Conservation (phyloP, 2,329 filamentous ascomycete genomes). For the Botrytis pseudocinerea region DNA sequence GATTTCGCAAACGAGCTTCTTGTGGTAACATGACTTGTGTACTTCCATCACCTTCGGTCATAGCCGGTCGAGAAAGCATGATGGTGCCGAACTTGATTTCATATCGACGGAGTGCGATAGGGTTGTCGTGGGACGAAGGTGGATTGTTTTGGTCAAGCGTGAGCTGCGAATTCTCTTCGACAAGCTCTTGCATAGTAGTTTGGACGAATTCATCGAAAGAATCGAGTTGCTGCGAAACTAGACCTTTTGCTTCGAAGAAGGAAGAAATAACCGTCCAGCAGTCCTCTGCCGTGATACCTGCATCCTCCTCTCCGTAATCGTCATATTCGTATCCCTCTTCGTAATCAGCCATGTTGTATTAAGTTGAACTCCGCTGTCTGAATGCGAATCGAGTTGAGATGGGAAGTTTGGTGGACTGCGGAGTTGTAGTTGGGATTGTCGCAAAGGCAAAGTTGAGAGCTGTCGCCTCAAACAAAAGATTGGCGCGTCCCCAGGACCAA, state of each 20-base stretch:
- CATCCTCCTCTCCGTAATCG: conserved; percentile 67
- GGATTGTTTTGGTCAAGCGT: conserved; percentile 93
- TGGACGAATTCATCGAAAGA: conserved; percentile 97
- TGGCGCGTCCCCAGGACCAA: conserved; percentile 25
- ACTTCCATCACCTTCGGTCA: conserved; percentile 89
- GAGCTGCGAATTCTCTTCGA: conserved; percentile 87
- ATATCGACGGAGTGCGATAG: conserved; percentile 85
- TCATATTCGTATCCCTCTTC: conserved; percentile 64
- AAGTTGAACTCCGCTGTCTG: conserved; percentile 9
- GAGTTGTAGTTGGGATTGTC: conserved; percentile 14
- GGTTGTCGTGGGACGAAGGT: conserved; percentile 70
- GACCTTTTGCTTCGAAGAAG: conserved; percentile 93
- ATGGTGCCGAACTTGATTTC: conserved; percentile 93
- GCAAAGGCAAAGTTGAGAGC: conserved; percentile 23
- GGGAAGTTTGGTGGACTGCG: not conserved
- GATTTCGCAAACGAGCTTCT: conserved; percentile 90
- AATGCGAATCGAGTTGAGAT: not conserved
- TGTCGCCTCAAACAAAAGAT: conserved; percentile 22
- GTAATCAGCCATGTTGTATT: conserved; percentile 40
- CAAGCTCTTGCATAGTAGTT: conserved; percentile 90
- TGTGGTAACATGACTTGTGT: conserved; percentile 86
- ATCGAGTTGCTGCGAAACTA: conserved; percentile 96
- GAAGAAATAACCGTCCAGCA: conserved; percentile 98
- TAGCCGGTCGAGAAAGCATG: conserved; percentile 83
- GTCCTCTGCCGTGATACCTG: conserved; percentile 86